phyloP scores from a whole-genome alignment of 345 rosid genomes.

The Moricandia moricandioides region DNA sequence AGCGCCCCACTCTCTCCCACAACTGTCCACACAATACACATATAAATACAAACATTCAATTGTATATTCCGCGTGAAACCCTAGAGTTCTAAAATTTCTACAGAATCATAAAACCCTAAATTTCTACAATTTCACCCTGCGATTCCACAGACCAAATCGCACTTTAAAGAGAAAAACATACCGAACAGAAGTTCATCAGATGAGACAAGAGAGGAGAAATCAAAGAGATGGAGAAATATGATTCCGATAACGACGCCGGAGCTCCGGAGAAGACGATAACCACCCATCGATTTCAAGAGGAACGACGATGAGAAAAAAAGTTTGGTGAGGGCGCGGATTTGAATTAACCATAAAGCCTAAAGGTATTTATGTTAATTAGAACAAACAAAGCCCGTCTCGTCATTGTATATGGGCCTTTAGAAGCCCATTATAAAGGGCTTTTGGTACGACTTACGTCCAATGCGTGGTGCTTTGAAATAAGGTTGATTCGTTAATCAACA shows the following conservation, averaged over 20 bases:
- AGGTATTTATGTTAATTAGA: constrained; percentile 39
- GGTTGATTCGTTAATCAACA: constrained; percentile 1
- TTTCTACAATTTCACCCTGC: background rate
- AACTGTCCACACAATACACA: constrained; percentile 37
- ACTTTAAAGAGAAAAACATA: constrained; percentile 2
- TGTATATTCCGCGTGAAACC: constrained; percentile 24
- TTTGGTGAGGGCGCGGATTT: constrained; percentile 32
- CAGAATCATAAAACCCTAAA: constrained; percentile 39
- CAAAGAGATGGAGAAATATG: constrained; percentile 33
- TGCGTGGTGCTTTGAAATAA: background rate
- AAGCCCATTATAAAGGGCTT: too few species aligned
- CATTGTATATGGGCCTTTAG: background rate
- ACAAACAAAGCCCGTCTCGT: background rate
- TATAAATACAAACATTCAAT: background rate
- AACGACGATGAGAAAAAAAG: background rate
- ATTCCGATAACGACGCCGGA: constrained; percentile 31
- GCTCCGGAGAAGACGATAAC: constrained; percentile 32
- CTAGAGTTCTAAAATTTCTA: constrained; percentile 26
- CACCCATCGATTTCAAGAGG: constrained; percentile 39
- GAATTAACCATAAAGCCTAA: constrained; percentile 17
- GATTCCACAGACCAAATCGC: background rate
- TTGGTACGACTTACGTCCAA: background rate
- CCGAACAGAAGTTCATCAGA: constrained; percentile 47
- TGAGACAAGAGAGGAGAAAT: constrained; percentile 23
- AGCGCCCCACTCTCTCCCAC: constrained; percentile 48